These are phyloP conservation scores for Salix exigua DNA, from an alignment of 345 rosid species.

Conservation along the genomic window DNA sequence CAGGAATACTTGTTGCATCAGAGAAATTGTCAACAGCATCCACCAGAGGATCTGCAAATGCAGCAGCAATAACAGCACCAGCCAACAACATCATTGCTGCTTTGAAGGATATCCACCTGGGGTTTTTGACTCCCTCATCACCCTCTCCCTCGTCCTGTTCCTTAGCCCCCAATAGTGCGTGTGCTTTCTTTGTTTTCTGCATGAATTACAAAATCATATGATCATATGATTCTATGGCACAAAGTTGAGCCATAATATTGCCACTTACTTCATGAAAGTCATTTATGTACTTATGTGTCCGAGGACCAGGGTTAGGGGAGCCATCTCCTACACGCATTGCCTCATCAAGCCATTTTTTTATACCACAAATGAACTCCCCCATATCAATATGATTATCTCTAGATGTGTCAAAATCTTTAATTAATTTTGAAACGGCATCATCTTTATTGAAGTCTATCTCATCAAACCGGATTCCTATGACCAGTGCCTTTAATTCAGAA, in stretches of 20 bases:
- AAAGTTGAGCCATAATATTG: neutral
- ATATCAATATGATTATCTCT: constrained; percentile 28
- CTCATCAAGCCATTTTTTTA: constrained; percentile 44
- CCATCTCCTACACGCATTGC: constrained; percentile 20
- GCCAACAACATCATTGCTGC: constrained; percentile 63
- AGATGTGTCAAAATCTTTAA: constrained; percentile 67
- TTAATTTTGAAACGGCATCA: constrained; percentile 58
- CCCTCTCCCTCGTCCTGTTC: constrained; percentile 31
- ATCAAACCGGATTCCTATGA: constrained; percentile 70
- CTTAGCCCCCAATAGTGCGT: constrained; percentile 45
- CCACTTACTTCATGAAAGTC: constrained; percentile 49
- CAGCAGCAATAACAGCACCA: constrained; percentile 83
- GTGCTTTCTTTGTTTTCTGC: constrained; percentile 79
- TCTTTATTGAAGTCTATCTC: constrained; percentile 63
- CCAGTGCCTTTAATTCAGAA: constrained; percentile 61
- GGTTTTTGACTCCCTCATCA: constrained; percentile 55
- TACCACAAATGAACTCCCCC: constrained; percentile 54
- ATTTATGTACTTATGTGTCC: constrained; percentile 43
- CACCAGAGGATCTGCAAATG: constrained; percentile 92
- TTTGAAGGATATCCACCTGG: constrained; percentile 53
- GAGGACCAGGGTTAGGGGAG: constrained; percentile 32
- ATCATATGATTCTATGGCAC: neutral
- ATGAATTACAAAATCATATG: neutral
- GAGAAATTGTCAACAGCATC: constrained; percentile 89
- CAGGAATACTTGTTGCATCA: constrained; percentile 80